phyloP scores from a whole-genome alignment of 805 yeast genomes.

The Aciculoconidium aculeatum region DNA sequence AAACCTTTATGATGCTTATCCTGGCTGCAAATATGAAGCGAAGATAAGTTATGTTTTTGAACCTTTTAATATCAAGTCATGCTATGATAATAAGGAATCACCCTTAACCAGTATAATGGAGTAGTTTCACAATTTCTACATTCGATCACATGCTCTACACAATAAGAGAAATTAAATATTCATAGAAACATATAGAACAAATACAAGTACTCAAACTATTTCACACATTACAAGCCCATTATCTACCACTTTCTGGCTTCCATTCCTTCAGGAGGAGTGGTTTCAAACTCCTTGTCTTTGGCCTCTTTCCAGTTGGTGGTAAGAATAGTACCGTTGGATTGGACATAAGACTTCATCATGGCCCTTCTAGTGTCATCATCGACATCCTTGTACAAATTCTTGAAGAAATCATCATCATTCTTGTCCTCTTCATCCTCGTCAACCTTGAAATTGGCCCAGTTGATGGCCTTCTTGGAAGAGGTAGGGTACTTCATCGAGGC shows the following conservation, averaged over 20 bases:
- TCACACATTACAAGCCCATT: too few relatives aligned
- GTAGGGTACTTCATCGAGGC: conserved; percentile 45
- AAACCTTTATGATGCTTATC: too few relatives aligned
- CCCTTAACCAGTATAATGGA: too few relatives aligned
- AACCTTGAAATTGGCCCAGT: conserved; percentile 61
- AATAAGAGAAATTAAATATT: too few relatives aligned
- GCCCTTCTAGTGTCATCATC: conserved; percentile 88
- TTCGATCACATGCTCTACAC: too few relatives aligned
- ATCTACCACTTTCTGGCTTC: conserved; percentile 48
- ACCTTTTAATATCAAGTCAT: too few relatives aligned
- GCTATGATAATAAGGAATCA: too few relatives aligned
- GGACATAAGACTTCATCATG: conserved; percentile 94
- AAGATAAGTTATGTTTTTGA: too few relatives aligned
- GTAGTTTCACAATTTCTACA: too few relatives aligned
- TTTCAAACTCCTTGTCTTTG: conserved; percentile 52
- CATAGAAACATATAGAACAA: too few relatives aligned
- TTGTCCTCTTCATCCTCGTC: conserved; percentile 39
- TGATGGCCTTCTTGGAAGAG: conserved; percentile 54
- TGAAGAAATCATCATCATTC: conserved; percentile 65
- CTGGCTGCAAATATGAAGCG: too few relatives aligned
- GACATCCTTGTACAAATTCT: conserved; percentile 65
- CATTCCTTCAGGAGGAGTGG: conserved; percentile 72
- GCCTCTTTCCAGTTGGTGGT: conserved; percentile 95
- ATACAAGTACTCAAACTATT: too few relatives aligned
- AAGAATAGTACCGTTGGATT: conserved; percentile 88